phyloP scores from a whole-genome alignment of 1,139 yeast species.

The Trichomonascaceae sp. region DNA sequence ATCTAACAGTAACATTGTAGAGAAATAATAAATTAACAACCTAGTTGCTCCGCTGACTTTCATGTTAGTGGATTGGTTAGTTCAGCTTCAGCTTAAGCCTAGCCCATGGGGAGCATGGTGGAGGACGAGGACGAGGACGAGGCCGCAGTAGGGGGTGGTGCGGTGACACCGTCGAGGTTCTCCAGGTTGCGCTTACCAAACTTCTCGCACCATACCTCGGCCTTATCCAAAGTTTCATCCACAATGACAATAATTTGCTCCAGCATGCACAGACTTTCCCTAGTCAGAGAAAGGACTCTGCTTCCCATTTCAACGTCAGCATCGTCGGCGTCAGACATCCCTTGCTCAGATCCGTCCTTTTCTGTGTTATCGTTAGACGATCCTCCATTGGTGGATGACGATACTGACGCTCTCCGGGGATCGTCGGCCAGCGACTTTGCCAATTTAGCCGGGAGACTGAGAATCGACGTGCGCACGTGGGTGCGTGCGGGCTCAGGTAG shows the following conservation, averaged over 20 bases:
- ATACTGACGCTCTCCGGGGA: not conserved
- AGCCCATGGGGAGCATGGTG: too few species aligned
- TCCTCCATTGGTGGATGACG: not conserved
- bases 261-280: constrained; percentile 82
- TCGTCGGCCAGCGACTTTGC: constrained; percentile 21
- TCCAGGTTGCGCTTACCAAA: too few species aligned
- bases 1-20: constrained; percentile 2
- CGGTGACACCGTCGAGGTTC: too few species aligned
- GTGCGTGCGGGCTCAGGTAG: constrained; percentile 76
- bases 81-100: too few species aligned
- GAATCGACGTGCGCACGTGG: constrained; percentile 66
- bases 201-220: constrained; percentile 57
- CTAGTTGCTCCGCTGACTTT: too few species aligned
- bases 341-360: too few species aligned
- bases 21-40: not conserved
- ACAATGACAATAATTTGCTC: constrained; percentile 70
- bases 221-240: constrained; percentile 69
- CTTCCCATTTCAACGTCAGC: constrained; percentile 38
- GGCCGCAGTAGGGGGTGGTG: too few species aligned
- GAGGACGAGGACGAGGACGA: too few species aligned
- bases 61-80: too few species aligned
- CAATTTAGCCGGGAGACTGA: constrained; percentile 64
- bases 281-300: constrained; percentile 65
- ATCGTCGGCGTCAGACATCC: not conserved
- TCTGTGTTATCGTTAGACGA: not conserved